Evolutionary conservation across 176 grass and related monocot species (phyloP), one percentile per base, ranked within the genome.

Genomic region (Melocanna baccifera): DNA sequence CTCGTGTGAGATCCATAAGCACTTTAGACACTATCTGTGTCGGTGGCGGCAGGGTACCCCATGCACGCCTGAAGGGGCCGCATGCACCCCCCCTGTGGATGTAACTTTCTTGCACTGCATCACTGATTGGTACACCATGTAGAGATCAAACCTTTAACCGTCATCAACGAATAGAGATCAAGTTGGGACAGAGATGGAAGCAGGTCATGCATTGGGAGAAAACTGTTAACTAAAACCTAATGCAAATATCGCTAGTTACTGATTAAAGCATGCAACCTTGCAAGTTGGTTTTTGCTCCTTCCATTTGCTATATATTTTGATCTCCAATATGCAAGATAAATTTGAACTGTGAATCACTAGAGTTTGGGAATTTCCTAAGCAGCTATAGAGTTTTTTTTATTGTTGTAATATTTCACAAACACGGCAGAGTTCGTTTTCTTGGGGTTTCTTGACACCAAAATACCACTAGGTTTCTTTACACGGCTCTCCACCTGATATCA

Each of bases 71-170:
- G n/a, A n/a, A n/a, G n/a, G n/a, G n/a, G n/a, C n/a, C n/a, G n/a
- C n/a, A n/a, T n/a, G n/a, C n/a, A n/a, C n/a, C n/a, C n/a, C n/a
- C n/a, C n/a, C n/a, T n/a, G n/a, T n/a, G n/a, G 77, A 62, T 85
- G 62, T 77, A 65, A 52, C 66, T 86, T 82, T 82, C 83, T 77
- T 47, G n/a, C 22, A 45, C 42, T 66, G 30, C 66, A 30, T 79
- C 84, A 67, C 13, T 34, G 16, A 40, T 41, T 73, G 47, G 57
- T 37, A 42, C 83, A 62, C 36, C 84, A 15, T 42, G 7, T 39
- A 58, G 55, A 4, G 14, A 71, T 66, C 36, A 82, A 82, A 30
- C 16, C 11, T 82, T 29, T 7, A 82, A 18, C 26, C 28, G 22
- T 36, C 78, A 78, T 30, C 28, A 64, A 58, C 46, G 1, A 10